Evolutionary conservation across 179 eudicot species (phyloP).

Genomic region (Beta corolliflora): DNA sequence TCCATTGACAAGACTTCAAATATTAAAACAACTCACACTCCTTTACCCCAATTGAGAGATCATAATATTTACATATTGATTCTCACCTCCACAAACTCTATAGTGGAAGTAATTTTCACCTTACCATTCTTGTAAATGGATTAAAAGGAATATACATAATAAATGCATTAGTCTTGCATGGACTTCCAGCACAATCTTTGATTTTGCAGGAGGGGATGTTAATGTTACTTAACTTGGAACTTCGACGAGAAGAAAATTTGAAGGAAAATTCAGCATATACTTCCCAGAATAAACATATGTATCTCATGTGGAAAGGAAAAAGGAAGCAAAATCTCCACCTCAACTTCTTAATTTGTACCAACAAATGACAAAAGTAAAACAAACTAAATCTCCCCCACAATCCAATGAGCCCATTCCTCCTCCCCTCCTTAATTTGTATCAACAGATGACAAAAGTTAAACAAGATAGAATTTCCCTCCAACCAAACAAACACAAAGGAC

Average conservation of each 20-base stretch:
- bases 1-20: neutral
- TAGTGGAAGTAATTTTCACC: neutral
- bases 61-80: no score
- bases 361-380: neutral
- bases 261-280: neutral
- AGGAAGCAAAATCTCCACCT: neutral
- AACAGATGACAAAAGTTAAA: neutral
- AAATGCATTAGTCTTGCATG: neutral
- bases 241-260: neutral
- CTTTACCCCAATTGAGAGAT: neutral
- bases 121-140: no score
- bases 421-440: neutral
- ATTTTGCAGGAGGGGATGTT: neutral
- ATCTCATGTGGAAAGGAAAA: neutral
- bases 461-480: neutral
- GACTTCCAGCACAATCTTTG: neutral
- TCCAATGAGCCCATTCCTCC: neutral
- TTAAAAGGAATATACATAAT: no score
- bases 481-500: neutral
- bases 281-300: neutral
- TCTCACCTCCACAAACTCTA: neutral
- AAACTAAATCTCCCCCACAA: neutral
- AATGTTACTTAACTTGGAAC: neutral
- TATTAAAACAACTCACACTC: neutral
- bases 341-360: neutral